phyloP scores from a whole-genome alignment of 2,329 filamentous ascomycete genomes.

The Phoma herbarum region DNA sequence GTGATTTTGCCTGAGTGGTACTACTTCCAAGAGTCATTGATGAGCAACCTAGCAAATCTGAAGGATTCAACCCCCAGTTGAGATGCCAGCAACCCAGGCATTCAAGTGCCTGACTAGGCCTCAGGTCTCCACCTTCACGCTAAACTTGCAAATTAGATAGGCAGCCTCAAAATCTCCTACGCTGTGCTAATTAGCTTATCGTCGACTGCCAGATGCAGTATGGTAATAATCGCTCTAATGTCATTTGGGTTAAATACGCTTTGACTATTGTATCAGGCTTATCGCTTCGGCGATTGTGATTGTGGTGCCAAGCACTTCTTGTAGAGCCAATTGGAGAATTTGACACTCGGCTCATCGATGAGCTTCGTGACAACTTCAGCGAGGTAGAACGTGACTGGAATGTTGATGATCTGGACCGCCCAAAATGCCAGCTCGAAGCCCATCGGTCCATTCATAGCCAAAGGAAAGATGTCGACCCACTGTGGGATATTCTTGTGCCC shows the following conservation, averaged over 20 bases:
- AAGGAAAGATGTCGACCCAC: constrained; percentile 66
- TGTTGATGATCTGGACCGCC: constrained; percentile 63
- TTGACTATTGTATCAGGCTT: not conserved
- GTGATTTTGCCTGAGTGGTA: not conserved
- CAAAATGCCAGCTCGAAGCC: constrained; percentile 67
- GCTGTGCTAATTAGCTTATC: not conserved
- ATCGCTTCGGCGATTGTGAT: constrained; percentile 19
- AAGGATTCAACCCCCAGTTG: not conserved
- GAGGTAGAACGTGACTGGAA: constrained; percentile 43
- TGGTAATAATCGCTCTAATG: not conserved
- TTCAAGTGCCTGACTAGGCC: not conserved
- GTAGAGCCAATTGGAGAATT: constrained; percentile 62
- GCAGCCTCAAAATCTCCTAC: not conserved
- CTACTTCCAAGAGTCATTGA: too few relatives aligned
- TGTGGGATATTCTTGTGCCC: constrained; percentile 61
- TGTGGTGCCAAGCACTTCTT: constrained; percentile 51
- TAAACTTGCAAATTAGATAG: not conserved
- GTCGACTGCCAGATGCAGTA: not conserved
- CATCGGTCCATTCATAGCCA: constrained; percentile 65
- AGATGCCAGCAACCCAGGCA: not conserved
- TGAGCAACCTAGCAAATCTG: not conserved
- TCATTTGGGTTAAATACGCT: not conserved
- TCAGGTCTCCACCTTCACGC: not conserved
- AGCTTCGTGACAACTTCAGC: constrained; percentile 48
- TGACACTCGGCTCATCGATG: constrained; percentile 64